Base-by-base conservation (phyloP, 768 basidiomycete species). In the Aureoboletus auriporus region DNA sequence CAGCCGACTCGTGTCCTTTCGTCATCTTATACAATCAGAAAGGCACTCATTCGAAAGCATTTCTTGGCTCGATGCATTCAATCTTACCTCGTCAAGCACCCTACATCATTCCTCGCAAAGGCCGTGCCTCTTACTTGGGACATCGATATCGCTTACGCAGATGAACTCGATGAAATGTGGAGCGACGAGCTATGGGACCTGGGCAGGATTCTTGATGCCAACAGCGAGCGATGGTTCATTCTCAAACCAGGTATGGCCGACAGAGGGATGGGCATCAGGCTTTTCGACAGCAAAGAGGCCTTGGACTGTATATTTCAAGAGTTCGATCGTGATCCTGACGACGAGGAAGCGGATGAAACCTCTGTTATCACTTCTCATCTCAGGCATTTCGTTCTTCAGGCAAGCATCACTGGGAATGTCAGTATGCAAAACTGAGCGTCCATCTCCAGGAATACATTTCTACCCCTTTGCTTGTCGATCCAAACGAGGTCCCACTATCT, bases 181-280 rank as follows among this genome's bases (percentile, higher is more conserved):
- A 68, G 79, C 28, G 95, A 98, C 67, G 96, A 99, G 49, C 77
- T 97, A 30, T 97, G 84, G 77, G 93, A 96, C 42, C 78, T 98
- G 12, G 82, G 78, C 6, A 68, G 76, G 39, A 71, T 75, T 16
- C 75, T 96, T 28, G 76, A 83, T 17, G 54, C 60, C 5, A 71
- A 69, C 16, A 34, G 8, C 27, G 56, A 54, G 14, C 71, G 56
- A 42, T 97, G 95, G 95, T 98, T 86, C 79, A 95, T 99, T 52
- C 70, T 99, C 44, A 99, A 99, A 70, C 94, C 96, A 39, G 91
- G 93, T 14, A 95, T 99, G 89, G 86, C 93, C 1, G 94, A 98
- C 71, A 79, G 92, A 42, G 96, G 93, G 11, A 91, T 92, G 77
- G 96, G 95, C 2, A 93, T 99, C 54, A 72, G 93, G 39, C 69